These are phyloP conservation scores for Cercospora sojina DNA, from an alignment of 2,329 filamentous ascomycete species.

Conservation along the genomic window DNA sequence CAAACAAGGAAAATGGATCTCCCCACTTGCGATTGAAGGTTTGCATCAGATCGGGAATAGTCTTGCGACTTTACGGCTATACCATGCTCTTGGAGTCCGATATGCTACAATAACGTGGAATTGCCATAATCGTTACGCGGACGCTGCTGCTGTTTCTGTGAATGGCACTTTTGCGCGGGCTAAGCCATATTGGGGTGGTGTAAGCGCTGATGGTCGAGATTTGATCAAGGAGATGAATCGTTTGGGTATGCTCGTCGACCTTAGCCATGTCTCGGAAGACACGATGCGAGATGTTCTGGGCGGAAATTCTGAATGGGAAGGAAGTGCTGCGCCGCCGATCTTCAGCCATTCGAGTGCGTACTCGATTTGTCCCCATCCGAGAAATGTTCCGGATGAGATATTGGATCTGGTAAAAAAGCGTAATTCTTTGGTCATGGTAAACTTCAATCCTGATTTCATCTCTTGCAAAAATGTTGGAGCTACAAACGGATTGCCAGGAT, in stretches of 20 bases:
- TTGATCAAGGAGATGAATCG: conserved; percentile 90
- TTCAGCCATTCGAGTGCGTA: conserved; percentile 86
- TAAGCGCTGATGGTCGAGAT: conserved; percentile 67
- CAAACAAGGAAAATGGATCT: conserved; percentile 58
- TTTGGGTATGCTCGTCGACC: conserved; percentile 88
- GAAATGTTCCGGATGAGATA: conserved; percentile 86
- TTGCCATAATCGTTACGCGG: conserved; percentile 86
- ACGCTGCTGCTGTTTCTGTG: conserved; percentile 69
- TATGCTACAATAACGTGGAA: conserved; percentile 92
- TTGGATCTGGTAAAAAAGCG: conserved; percentile 71
- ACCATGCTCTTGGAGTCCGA: conserved; percentile 74
- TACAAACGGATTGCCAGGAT: conserved; percentile 62
- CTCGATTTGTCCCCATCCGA: conserved; percentile 77
- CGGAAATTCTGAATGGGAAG: conserved; percentile 59
- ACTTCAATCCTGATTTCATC: conserved; percentile 80
- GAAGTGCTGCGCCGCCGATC: conserved; percentile 78
- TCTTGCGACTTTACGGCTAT: conserved; percentile 70
- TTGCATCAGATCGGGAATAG: conserved; percentile 93
- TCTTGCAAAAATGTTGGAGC: conserved; percentile 63
- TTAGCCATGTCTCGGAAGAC: conserved; percentile 73
- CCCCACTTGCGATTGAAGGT: conserved; percentile 78
- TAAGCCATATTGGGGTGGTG: conserved; percentile 65
- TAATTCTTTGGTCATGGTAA: conserved; percentile 84
- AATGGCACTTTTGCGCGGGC: conserved; percentile 42
- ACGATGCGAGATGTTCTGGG: conserved; percentile 83